A percentile compares a stretch with the other conserved stretches of the same genome.
These are phyloP conservation scores for Pyrenophora tritici-repentis DNA, from an alignment of 2,329 filamentous ascomycete genomes.

Conservation along the genomic window DNA sequence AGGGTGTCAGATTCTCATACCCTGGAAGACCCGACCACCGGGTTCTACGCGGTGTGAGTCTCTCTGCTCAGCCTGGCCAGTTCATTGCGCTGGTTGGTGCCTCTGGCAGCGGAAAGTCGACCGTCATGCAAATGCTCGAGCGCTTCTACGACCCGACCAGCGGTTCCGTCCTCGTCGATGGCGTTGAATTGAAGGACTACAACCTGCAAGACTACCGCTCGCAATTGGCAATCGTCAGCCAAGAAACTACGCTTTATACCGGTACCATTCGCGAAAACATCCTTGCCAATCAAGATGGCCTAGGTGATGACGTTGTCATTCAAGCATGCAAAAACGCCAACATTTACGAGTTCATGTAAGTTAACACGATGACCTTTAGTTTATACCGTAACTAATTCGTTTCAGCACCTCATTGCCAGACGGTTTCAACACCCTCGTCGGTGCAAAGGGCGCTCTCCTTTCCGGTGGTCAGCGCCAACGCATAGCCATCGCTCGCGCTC, in stretches of 20 bases:
- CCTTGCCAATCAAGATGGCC: constrained; percentile 65
- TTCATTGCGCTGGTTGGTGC: constrained; percentile 92
- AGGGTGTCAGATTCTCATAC: constrained; percentile 92
- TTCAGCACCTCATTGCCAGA: constrained; percentile 53
- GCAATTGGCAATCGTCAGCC: constrained; percentile 87
- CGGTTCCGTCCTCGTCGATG: constrained; percentile 82
- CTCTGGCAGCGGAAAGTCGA: constrained; percentile 91
- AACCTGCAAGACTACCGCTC: constrained; percentile 83
- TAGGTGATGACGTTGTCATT: constrained; percentile 73
- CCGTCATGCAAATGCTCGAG: constrained; percentile 88
- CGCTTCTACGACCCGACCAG: constrained; percentile 90
- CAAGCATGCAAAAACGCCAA: constrained; percentile 74
- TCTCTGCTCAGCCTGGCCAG: constrained; percentile 75
- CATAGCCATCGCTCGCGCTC: constrained; percentile 87
- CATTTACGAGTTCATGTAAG: constrained; percentile 46
- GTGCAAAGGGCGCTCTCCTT: constrained; percentile 71
- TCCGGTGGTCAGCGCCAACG: constrained; percentile 91
- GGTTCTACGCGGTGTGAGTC: constrained; percentile 83
- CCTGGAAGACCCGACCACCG: constrained; percentile 88
- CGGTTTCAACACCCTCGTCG: constrained; percentile 83
- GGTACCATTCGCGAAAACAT: constrained; percentile 90
- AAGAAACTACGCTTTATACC: constrained; percentile 94
- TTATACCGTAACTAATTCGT: no score
- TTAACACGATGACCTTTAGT: no score
- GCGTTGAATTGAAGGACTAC: constrained; percentile 76